Conservation (phyloP, 345 rosid genomes). For the Arabidopsis arenosa region DNA sequence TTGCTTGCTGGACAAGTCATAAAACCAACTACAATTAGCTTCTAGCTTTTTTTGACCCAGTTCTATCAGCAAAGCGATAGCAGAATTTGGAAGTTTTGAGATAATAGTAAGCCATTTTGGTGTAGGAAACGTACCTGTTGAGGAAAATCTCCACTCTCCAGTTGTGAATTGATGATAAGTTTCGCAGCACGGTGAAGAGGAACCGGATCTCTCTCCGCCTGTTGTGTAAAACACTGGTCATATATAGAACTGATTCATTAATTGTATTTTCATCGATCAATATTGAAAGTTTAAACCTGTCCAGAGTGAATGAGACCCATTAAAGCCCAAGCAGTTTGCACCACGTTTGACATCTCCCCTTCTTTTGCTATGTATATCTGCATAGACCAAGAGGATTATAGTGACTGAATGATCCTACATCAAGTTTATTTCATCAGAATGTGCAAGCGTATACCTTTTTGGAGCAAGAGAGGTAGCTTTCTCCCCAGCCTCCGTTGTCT, state of each 20-base stretch:
- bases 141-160: constrained; percentile 54
- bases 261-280: not conserved
- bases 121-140: constrained; percentile 45
- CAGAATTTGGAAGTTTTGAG: no score
- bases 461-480: constrained; percentile 33
- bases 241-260: not conserved
- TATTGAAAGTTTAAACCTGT: constrained; percentile 49
- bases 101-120: not conserved
- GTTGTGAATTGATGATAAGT: constrained; percentile 51
- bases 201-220: constrained; percentile 40
- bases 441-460: constrained; percentile 18
- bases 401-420: not conserved
- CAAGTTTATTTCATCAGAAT: not conserved
- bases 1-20: constrained; percentile 52
- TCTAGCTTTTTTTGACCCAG: not conserved
- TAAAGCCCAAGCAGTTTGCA: constrained; percentile 61
- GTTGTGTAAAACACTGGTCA: not conserved
- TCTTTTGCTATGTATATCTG: constrained; percentile 41
- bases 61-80: not conserved
- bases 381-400: not conserved
- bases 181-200: constrained; percentile 55
- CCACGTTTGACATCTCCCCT: constrained; percentile 55
- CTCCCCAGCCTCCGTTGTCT: constrained; percentile 44
- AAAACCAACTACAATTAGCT: not conserved
- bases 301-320: constrained; percentile 50